A percentile compares a stretch with the other conserved stretches of the same genome.
Evolutionary conservation across 1,139 yeast genomes (phyloP).

Genomic region (Meyerozyma carpophila): DNA sequence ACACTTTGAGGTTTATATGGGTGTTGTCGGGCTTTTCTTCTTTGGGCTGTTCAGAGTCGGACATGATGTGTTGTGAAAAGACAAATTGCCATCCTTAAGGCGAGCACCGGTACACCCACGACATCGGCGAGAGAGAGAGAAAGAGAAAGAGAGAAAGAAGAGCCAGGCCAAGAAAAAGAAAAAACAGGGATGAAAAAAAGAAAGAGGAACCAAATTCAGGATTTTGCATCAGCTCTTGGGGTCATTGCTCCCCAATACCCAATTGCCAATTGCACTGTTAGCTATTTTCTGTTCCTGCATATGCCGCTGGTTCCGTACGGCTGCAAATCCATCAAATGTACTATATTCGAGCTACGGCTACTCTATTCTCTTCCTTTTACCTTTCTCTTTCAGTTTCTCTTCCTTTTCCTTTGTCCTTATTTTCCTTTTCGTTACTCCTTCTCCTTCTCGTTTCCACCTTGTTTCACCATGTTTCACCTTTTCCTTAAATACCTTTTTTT

Average conservation of each 20-base stretch:
- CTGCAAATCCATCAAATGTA: too few relatives aligned
- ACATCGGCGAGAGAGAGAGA: neutral
- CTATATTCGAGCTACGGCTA: too few relatives aligned
- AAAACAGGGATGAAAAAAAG: too few relatives aligned
- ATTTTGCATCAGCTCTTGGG: too few relatives aligned
- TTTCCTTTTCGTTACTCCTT: neutral
- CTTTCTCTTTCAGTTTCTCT: neutral
- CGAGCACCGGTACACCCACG: neutral
- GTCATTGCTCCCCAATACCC: too few relatives aligned
- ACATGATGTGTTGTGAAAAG: slow-evolving; percentile 14
- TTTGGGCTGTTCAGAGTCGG: slow-evolving; percentile 43
- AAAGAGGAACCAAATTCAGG: too few relatives aligned
- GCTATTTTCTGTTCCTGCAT: too few relatives aligned
- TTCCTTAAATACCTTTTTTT: neutral
- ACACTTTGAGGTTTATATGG: slow-evolving; percentile 88
- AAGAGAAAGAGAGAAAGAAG: too few relatives aligned
- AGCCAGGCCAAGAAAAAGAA: too few relatives aligned
- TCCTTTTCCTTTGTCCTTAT: neutral
- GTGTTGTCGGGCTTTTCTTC: slow-evolving; percentile 61
- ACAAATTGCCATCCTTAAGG: neutral
- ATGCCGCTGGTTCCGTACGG: too few relatives aligned
- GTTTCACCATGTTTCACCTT: neutral
- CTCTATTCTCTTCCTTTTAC: too few relatives aligned
- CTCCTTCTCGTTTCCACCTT: neutral
- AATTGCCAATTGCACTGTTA: too few relatives aligned